Percentiles rank a stretch among this genome's conserved stretches.
These are phyloP conservation scores for Boletus speciosus DNA, from an alignment of 768 basidiomycete genomes.

Conservation along the genomic window DNA sequence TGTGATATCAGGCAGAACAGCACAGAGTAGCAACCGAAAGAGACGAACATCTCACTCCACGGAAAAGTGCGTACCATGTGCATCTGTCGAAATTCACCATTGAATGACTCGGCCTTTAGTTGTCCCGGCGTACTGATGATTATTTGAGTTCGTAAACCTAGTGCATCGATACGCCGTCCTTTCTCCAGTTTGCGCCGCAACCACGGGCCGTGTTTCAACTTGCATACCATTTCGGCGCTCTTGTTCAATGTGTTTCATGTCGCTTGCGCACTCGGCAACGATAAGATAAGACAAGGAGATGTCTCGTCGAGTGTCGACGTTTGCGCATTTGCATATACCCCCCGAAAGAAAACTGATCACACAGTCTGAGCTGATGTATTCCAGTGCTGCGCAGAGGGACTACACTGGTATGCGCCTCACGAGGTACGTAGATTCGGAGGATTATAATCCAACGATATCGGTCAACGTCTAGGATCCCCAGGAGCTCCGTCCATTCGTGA, in stretches of 20 bases:
- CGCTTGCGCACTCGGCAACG: not conserved
- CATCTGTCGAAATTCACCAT: not conserved
- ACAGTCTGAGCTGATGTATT: not conserved
- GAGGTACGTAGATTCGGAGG: not conserved
- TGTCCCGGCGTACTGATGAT: not conserved
- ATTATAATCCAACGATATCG: no score
- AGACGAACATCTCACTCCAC: no score
- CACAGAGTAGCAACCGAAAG: not conserved
- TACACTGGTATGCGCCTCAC: not conserved
- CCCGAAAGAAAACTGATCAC: no score
- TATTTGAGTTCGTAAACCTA: not conserved
- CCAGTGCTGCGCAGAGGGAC: not conserved
- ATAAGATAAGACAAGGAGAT: not conserved
- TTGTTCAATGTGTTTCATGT: not conserved
- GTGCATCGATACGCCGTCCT: not conserved
- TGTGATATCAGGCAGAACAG: not conserved
- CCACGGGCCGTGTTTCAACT: no score
- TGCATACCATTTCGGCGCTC: not conserved
- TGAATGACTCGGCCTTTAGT: not conserved
- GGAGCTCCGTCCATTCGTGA: not conserved
- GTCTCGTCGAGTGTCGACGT: not conserved
- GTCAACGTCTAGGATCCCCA: not conserved
- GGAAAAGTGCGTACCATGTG: not conserved
- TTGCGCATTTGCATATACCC: not conserved
- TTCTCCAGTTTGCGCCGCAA: not conserved